Evolutionary conservation across 2,329 filamentous ascomycete species (phyloP), one percentile per base, ranked within the genome.

Genomic region (Colletotrichum tofieldiae): DNA sequence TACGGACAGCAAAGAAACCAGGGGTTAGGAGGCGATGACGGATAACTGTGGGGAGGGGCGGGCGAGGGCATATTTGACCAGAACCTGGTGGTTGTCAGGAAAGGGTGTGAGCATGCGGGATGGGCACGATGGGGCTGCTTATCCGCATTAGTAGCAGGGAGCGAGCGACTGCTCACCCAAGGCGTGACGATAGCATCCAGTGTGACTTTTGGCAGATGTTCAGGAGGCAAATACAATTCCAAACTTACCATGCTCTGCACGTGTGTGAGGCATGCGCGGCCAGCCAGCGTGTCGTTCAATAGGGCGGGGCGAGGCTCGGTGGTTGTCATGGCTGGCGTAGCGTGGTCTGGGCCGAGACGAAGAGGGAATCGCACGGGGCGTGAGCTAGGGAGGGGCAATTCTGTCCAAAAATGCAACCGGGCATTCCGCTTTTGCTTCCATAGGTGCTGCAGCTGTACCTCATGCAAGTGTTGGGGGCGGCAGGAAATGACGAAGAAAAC

Each of bases 1-100:
- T 26, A 29, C 59, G 20, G 51, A 26, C 11, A 56, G 12, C 37
- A 59, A 29, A 49, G 58, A 26, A 26, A 54, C 37, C 49, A 37
- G 29, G 47, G 7, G n/a, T n/a, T n/a, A n/a, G 14, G 32, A 32
- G 9, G 1, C 26, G 35, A 56, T 23, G 66, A 20, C 37, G n/a
- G 43, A 2, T 29, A 49, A 32, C 41, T 43, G n/a, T n/a, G n/a
- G n/a, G n/a, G 41, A 12, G 14, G 41, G 59, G 65, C 55, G 51
- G 23, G 37, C 29, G 41, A 56, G 51, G 51, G 41, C n/a, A 68
- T 56, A 49, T 63, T 55, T 63, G 66, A 54, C 52, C 51, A 23
- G 52, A 37, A 16, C 54, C 32, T 58, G 54, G 51, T 12, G 14
- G 16, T 58, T 39, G 52, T 58, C 5, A 29, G 23, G 39, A 29